Base-by-base conservation (phyloP, 768 basidiomycete genomes). In the Mycena vitilis region DNA sequence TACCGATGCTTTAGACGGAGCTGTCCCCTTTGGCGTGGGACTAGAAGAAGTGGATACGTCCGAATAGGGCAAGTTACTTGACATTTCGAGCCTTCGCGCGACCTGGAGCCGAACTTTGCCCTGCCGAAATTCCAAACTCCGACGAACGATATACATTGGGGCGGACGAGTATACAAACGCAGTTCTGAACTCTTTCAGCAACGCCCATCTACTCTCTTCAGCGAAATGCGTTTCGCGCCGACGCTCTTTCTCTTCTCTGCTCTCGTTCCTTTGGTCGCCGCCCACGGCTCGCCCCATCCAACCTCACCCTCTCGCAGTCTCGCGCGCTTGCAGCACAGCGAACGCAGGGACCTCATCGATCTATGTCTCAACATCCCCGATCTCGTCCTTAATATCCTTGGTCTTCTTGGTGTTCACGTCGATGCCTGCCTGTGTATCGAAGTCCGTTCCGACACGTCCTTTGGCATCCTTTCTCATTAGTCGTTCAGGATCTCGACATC, bases 121-220 rank as follows among this genome's bases (percentile, higher is more conserved):
- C 52, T 30, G 54, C 47, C 55, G 56, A 53, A 38, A 66, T 42
- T 60, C 59, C 16, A 55, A 69, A 64, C 52, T 69, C 62, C 62
- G 62, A 53, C 68, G n/a, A 45, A 51, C 55, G 30, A 23, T 69
- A 65, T 65, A 69, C 60, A 61, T 37, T 13, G 25, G 56, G 22
- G 7, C 22, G 12, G 56, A 12, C 15, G 34, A 23, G 10, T 47
- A 15, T 4, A 37, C 10, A 16, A 36, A 18, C 12, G 1, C 59
- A 60, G 57, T 69, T 65, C 57, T 67, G 66, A 47, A 49, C 57
- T 60, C 63, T 60, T 69, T 25, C 68, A 63, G 58, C 58, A 64
- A 65, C 68, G 12, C 36, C 62, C 66, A 68, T 57, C 67, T 58
- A 59, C 68, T 36, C 53, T 22, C 2, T 12, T 37, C 23, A 20